phyloP scores from a whole-genome alignment of 176 grass and related monocot species.

The Aegilops longissima region DNA sequence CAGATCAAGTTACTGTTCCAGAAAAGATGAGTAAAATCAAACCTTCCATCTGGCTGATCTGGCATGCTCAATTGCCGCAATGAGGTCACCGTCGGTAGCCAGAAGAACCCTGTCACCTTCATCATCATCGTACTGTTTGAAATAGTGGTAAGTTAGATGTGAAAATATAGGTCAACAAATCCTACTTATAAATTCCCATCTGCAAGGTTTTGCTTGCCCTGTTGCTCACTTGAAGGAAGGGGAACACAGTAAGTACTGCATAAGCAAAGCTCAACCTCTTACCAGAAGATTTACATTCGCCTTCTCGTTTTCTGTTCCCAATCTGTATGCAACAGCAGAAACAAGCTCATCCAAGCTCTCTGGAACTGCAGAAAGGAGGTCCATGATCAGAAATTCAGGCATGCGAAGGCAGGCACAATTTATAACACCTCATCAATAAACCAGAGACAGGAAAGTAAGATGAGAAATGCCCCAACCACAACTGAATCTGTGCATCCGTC shows the following conservation, averaged over 20 bases:
- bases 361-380: conserved; percentile 41
- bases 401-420: not conserved
- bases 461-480: too few relatives aligned
- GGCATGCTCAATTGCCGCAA: conserved; percentile 60
- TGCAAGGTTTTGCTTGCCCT: too few relatives aligned
- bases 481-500: too few relatives aligned
- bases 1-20: too few relatives aligned
- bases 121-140: conserved; percentile 67
- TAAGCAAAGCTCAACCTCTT: too few relatives aligned
- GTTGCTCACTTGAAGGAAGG: too few relatives aligned
- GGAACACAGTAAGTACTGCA: too few relatives aligned
- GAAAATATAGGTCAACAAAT: not conserved
- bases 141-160: not conserved
- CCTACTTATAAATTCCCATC: too few relatives aligned
- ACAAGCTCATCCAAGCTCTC: conserved; percentile 63
- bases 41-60: conserved; percentile 55
- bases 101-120: conserved; percentile 83
- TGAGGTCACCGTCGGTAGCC: conserved; percentile 49
- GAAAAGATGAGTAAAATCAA: too few relatives aligned
- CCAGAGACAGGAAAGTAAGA: too few relatives aligned
- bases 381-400: not conserved
- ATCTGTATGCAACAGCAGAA: conserved; percentile 49
- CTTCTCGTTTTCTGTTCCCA: conserved; percentile 39
- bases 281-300: too few relatives aligned
- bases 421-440: too few relatives aligned